Evolutionary conservation across 108 stramenopile species (phyloP).

Genomic region (Ochromonas danica): DNA sequence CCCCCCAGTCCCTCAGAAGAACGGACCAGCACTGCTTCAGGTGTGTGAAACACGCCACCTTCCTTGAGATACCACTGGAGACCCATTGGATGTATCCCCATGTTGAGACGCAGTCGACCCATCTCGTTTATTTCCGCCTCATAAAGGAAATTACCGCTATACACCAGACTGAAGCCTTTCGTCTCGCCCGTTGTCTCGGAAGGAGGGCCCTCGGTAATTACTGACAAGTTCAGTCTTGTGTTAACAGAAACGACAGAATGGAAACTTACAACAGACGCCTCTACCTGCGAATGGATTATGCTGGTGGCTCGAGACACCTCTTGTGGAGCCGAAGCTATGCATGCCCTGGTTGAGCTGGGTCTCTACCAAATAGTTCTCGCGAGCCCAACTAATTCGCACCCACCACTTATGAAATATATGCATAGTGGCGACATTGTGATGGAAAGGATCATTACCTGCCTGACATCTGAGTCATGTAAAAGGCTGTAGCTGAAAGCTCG

Average conservation of each 20-base stretch:
- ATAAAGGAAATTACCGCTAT: slow-evolving; percentile 28
- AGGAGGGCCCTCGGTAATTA: slow-evolving; percentile 3
- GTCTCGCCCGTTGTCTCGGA: slow-evolving; percentile 23
- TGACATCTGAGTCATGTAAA: background rate
- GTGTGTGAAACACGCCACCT: slow-evolving; percentile 1
- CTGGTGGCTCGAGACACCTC: slow-evolving; percentile 24
- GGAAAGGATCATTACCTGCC: background rate
- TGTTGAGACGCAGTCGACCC: background rate
- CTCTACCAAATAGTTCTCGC: background rate
- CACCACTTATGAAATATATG: no score
- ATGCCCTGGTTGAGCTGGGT: slow-evolving; percentile 35
- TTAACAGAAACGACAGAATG: background rate
- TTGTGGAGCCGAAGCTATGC: background rate
- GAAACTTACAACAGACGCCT: no score
- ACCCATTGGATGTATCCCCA: background rate
- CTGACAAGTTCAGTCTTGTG: background rate
- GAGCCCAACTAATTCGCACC: slow-evolving; percentile 31
- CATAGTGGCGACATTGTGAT: background rate
- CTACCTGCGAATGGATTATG: slow-evolving; percentile 30
- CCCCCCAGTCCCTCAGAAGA: background rate
- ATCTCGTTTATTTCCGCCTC: slow-evolving; percentile 21
- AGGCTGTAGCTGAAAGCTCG: background rate
- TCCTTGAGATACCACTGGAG: background rate
- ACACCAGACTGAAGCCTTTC: slow-evolving; percentile 21
- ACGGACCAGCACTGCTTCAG: background rate